A percentile compares a stretch with the other conserved stretches of the same genome.
These are phyloP conservation scores for Boletus sp. DNA, from an alignment of 768 basidiomycete genomes.

Conservation along the genomic window DNA sequence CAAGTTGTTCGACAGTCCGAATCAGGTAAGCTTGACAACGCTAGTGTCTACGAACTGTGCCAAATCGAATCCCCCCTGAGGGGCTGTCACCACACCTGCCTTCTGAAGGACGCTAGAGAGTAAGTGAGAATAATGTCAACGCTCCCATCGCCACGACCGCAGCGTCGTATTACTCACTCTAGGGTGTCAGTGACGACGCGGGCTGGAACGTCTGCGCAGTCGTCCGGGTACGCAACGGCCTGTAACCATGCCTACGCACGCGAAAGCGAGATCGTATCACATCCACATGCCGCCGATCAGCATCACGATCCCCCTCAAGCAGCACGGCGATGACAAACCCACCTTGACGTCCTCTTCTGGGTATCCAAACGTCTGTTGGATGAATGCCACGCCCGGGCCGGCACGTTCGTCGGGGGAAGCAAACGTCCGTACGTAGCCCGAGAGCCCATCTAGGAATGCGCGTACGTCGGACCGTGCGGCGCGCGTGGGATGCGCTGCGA, in stretches of 20 bases:
- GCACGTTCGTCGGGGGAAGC: conserved; percentile 55
- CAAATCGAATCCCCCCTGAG: conserved; percentile 55
- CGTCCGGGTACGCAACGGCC: conserved; percentile 71
- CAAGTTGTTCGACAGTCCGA: too few relatives aligned
- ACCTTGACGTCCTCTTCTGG: conserved; percentile 79
- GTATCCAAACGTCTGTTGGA: conserved; percentile 78
- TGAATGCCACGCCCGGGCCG: conserved; percentile 67
- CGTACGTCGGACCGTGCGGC: conserved; percentile 49
- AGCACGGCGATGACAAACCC: not conserved
- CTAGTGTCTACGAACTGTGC: conserved; percentile 54
- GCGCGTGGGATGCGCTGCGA: conserved; percentile 79
- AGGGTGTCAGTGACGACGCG: conserved; percentile 70
- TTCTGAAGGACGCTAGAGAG: conserved; percentile 63
- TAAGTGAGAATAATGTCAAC: conserved; percentile 4
- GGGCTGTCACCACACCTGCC: conserved; percentile 64
- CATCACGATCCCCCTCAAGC: too few relatives aligned
- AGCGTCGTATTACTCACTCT: conserved; percentile 41
- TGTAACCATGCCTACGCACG: conserved; percentile 69
- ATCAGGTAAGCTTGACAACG: conserved; percentile 51
- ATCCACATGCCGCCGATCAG: too few relatives aligned
- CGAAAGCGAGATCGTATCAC: not conserved
- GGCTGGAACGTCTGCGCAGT: conserved; percentile 62
- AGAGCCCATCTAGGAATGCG: conserved; percentile 62
- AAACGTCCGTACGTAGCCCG: conserved; percentile 66
- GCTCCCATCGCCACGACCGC: not conserved